Evolutionary conservation across 1,139 yeast genomes (phyloP).

Genomic region (Taphrina deformans): DNA sequence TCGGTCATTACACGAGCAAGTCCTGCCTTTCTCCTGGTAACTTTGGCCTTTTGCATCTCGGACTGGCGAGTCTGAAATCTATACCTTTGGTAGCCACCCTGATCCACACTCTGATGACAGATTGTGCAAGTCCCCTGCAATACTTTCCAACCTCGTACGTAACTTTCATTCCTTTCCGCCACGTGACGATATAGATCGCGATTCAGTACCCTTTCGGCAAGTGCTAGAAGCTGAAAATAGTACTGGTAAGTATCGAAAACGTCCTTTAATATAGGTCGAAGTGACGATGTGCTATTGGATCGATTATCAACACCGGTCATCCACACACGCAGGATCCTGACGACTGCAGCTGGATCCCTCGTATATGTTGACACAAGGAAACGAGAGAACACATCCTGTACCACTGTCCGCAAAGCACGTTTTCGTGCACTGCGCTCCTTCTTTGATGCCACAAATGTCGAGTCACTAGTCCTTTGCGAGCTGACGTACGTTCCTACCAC

Average conservation of each 20-base stretch:
- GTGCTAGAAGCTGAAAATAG: slow-evolving; percentile 59
- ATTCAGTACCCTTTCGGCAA: slow-evolving; percentile 54
- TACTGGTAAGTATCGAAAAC: slow-evolving; percentile 64
- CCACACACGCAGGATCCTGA: slow-evolving; percentile 55
- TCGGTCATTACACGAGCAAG: not conserved
- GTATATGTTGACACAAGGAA: slow-evolving; percentile 37
- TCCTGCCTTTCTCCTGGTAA: not conserved
- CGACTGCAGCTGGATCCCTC: slow-evolving; percentile 47
- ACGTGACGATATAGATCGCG: not conserved
- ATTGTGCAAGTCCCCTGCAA: not conserved
- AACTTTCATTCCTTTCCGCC: not conserved
- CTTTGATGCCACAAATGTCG: not conserved
- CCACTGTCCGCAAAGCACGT: not conserved
- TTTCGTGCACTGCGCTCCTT: not conserved
- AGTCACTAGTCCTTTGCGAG: not conserved
- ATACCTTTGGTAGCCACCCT: not conserved
- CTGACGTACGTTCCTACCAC: not conserved
- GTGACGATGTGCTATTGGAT: slow-evolving; percentile 56
- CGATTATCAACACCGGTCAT: slow-evolving; percentile 41
- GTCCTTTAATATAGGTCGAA: slow-evolving; percentile 62
- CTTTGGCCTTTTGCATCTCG: not conserved
- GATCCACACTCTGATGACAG: not conserved
- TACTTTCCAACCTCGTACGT: not conserved
- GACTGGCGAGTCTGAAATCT: not conserved
- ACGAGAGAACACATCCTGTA: slow-evolving; percentile 45